Conservation (phyloP, 2,329 filamentous ascomycete genomes). For the Colletotrichum trifolii region DNA sequence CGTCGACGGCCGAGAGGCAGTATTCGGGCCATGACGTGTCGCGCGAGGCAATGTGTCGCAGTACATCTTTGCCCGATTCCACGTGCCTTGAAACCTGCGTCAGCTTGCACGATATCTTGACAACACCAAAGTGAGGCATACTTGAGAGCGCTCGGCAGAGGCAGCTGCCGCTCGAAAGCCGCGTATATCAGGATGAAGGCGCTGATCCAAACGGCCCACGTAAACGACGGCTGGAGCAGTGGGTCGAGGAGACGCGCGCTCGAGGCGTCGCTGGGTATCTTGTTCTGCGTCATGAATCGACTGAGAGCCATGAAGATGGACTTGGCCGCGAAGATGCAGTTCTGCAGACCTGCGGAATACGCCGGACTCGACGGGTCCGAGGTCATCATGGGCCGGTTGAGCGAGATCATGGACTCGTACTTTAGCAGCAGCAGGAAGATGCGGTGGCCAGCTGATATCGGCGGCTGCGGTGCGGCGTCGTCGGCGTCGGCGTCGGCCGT, state of each 20-base stretch:
- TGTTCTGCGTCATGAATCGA: constrained; percentile 39
- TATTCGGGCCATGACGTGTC: constrained; percentile 49
- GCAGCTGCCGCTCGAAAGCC: constrained; percentile 56
- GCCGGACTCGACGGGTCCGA: constrained; percentile 54
- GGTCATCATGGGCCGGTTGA: constrained; percentile 62
- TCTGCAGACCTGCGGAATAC: constrained; percentile 60
- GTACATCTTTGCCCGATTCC: constrained; percentile 43
- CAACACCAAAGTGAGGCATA: constrained; percentile 39
- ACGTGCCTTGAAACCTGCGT: constrained; percentile 39
- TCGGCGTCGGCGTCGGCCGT: constrained; percentile 29
- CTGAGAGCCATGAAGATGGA: constrained; percentile 57
- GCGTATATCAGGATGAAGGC: constrained; percentile 63
- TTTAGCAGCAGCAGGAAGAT: constrained; percentile 56
- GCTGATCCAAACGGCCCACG: constrained; percentile 65
- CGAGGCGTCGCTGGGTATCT: constrained; percentile 6
- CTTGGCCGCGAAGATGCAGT: constrained; percentile 61
- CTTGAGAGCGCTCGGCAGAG: constrained; percentile 50
- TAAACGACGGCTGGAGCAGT: constrained; percentile 62
- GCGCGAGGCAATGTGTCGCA: constrained; percentile 43
- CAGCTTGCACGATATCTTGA: neutral
- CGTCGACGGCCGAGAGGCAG: constrained; percentile 46
- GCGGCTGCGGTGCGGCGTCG: constrained; percentile 35
- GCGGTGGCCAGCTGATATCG: constrained; percentile 46
- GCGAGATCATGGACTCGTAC: constrained; percentile 61
- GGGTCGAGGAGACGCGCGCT: constrained; percentile 40